These are phyloP conservation scores for Apostasia ramifera DNA, from an alignment of 106 monocot species.

Conservation along the genomic window DNA sequence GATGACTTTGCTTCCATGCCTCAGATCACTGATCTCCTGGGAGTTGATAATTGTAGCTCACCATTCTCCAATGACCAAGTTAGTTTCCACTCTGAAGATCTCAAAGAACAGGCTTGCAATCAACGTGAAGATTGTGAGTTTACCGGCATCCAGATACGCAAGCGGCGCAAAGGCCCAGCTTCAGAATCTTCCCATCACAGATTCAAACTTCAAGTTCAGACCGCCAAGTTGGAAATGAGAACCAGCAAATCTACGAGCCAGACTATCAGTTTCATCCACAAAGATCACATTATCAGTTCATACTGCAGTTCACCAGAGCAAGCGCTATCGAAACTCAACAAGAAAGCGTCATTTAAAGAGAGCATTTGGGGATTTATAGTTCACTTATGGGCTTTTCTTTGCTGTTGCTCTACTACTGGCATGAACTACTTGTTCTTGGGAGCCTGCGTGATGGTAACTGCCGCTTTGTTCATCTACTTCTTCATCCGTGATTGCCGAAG, in stretches of 20 bases:
- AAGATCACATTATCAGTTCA: not conserved
- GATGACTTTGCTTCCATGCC: not conserved
- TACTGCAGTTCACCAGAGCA: not conserved
- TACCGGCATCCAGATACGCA: constrained; percentile 35
- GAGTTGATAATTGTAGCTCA: not conserved
- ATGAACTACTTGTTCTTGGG: constrained; percentile 19
- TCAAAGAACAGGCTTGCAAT: too few relatives aligned
- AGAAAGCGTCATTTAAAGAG: not conserved
- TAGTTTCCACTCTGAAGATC: too few relatives aligned
- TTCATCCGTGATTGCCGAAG: constrained; percentile 12
- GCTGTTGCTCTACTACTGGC: constrained; percentile 6
- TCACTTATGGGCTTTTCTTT: not conserved
- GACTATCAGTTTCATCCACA: constrained; percentile 13
- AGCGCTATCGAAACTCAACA: too few relatives aligned
- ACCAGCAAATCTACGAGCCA: constrained; percentile 17
- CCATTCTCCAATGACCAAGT: not conserved
- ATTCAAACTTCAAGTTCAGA: constrained; percentile 33
- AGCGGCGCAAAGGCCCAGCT: constrained; percentile 4
- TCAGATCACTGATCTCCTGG: not conserved
- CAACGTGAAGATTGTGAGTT: not conserved
- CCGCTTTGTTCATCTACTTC: constrained; percentile 23
- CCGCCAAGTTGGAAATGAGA: constrained; percentile 44
- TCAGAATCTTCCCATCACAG: not conserved
- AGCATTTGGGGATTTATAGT: not conserved
- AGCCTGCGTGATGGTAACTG: constrained; percentile 23